Percentiles rank a stretch among this genome's conserved stretches.
phyloP scores from a whole-genome alignment of 179 eudicot genomes.

The Camellia oleifera region DNA sequence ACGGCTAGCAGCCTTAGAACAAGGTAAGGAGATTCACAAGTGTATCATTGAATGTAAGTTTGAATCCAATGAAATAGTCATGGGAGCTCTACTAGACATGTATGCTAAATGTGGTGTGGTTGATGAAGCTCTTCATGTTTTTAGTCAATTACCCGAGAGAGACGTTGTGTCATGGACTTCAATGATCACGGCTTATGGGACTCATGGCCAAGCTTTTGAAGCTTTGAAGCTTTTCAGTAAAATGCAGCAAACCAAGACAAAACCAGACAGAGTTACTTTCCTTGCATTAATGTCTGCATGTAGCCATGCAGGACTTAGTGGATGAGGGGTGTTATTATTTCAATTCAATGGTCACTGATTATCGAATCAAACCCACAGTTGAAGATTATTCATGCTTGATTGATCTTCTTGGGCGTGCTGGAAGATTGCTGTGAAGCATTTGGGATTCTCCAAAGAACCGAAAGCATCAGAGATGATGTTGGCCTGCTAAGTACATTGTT shows the following conservation, averaged over 20 bases:
- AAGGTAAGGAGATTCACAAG: conserved; percentile 41
- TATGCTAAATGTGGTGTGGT: conserved; percentile 69
- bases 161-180: conserved; percentile 25
- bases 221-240: conserved; percentile 17
- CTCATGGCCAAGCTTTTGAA: conserved; percentile 21
- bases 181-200: conserved; percentile 23
- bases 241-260: conserved; percentile 18
- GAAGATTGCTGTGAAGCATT: conserved; percentile 43
- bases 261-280: conserved; percentile 24
- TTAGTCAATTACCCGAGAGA: conserved; percentile 11
- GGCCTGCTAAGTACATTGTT: conserved; percentile 19
- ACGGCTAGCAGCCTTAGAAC: conserved; percentile 32
- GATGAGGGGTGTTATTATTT: conserved; percentile 40
- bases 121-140: conserved; percentile 20
- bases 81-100: conserved; percentile 55
- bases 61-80: conserved; percentile 29
- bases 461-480: conserved; percentile 15
- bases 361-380: conserved; percentile 34
- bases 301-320: conserved; percentile 25
- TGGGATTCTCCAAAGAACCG: conserved; percentile 26
- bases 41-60: conserved; percentile 37
- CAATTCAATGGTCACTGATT: conserved; percentile 27
- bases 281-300: conserved; percentile 21
- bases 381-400: conserved; percentile 55
- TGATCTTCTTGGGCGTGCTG: conserved; percentile 57